Conservation (phyloP, 495 filamentous ascomycete genomes). For the Daldinia loculata region DNA sequence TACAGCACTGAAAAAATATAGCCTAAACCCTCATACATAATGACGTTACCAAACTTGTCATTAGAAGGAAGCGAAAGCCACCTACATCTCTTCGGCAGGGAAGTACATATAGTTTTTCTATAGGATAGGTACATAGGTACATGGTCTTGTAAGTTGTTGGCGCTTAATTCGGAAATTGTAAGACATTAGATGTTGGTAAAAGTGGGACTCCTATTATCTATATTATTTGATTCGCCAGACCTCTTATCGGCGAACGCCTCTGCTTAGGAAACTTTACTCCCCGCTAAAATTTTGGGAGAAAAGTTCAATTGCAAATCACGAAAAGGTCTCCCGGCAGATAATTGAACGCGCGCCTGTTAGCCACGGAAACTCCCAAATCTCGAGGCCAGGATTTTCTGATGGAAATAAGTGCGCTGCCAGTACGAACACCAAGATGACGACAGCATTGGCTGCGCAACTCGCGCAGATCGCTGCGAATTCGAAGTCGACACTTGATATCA, state of each 20-base stretch:
- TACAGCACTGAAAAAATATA: neutral
- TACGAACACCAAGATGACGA: constrained; percentile 66
- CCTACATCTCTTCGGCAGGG: neutral
- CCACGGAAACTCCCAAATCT: constrained; percentile 1
- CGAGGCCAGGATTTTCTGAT: constrained; percentile 19
- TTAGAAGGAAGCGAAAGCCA: neutral
- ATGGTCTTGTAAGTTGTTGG: constrained; percentile 1
- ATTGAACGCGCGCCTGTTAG: neutral
- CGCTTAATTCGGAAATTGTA: constrained; percentile 19
- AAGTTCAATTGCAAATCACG: constrained; percentile 36
- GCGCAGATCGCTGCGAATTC: constrained; percentile 80
- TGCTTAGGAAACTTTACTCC: constrained; percentile 33
- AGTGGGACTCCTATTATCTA: constrained; percentile 19
- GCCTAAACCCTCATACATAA: neutral
- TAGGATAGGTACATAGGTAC: constrained; percentile 11
- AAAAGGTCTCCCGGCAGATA: constrained; percentile 13
- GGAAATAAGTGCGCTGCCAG: constrained; percentile 12
- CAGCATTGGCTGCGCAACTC: constrained; percentile 80
- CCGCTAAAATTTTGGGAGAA: constrained; percentile 41
- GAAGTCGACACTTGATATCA: constrained; percentile 82
- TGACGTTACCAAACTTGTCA: neutral
- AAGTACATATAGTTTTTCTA: neutral
- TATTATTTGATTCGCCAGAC: constrained; percentile 16
- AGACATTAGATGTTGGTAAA: constrained; percentile 10
- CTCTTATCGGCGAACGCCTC: constrained; percentile 26